Conservation (phyloP, 805 yeast species). For the Dipodascopsis uninucleata region DNA sequence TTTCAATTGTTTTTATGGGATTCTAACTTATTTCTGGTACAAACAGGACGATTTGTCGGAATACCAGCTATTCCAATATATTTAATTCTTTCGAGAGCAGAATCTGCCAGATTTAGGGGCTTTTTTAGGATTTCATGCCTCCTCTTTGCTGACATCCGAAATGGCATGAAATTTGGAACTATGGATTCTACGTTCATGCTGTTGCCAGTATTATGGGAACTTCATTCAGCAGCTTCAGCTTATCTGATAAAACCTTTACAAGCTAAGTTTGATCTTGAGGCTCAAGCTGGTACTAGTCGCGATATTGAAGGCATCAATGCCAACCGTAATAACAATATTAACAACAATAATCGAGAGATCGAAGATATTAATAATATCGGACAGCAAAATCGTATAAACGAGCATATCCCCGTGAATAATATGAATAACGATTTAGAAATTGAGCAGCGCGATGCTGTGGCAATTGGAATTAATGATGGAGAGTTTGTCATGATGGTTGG, state of each 20-base stretch:
- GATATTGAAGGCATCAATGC: no score
- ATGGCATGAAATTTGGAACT: no score
- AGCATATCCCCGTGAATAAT: background rate
- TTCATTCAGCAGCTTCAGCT: no score
- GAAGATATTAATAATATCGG: conserved; percentile 10
- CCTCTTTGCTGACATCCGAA: no score
- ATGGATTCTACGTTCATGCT: no score
- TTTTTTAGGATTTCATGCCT: no score
- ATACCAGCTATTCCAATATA: conserved; percentile 32
- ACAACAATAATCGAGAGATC: no score
- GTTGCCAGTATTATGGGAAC: no score
- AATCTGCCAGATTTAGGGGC: conserved; percentile 14
- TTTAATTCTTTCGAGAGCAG: conserved; percentile 25
- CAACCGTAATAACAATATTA: no score
- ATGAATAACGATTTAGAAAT: background rate
- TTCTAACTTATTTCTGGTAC: conserved; percentile 18
- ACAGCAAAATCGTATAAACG: background rate
- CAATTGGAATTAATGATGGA: background rate
- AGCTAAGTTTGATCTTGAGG: no score
- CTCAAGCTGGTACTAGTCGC: no score
- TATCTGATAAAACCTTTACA: no score
- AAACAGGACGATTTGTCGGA: conserved; percentile 24
- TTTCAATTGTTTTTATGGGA: conserved; percentile 16
- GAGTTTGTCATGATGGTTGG: conserved; percentile 1
- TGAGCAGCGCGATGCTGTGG: conserved; percentile 5